Conservation (phyloP, 2,329 filamentous ascomycete species). For the Chaetomiaceae sp. region DNA sequence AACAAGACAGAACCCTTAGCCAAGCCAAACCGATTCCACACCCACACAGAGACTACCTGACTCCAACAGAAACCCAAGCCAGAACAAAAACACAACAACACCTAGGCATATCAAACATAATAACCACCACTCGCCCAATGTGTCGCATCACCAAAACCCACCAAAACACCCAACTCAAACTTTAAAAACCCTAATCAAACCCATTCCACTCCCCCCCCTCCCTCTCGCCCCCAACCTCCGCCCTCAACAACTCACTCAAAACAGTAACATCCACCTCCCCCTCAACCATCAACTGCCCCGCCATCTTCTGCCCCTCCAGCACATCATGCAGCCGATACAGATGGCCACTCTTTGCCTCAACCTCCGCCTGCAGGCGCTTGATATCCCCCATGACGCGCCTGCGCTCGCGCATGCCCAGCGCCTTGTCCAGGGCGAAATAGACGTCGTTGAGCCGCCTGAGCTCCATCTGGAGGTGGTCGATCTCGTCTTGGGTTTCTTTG, state of each 20-base stretch:
- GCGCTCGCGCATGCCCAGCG: constrained; percentile 60
- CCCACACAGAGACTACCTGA: too few species aligned
- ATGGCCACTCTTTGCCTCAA: constrained; percentile 71
- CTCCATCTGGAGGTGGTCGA: constrained; percentile 68
- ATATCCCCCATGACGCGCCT: constrained; percentile 58
- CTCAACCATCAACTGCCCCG: constrained; percentile 57
- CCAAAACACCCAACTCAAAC: background rate
- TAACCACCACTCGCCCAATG: too few species aligned
- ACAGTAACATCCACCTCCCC: constrained; percentile 62
- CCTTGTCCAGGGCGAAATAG: constrained; percentile 64
- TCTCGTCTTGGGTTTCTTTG: constrained; percentile 75
- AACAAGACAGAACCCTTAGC: too few species aligned
- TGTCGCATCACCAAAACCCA: too few species aligned
- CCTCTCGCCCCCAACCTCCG: constrained; percentile 3
- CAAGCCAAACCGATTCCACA: too few species aligned
- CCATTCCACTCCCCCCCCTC: constrained; percentile 12
- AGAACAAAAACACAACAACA: too few species aligned
- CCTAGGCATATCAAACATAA: too few species aligned
- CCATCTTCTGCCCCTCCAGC: constrained; percentile 69
- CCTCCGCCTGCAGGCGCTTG: constrained; percentile 53
- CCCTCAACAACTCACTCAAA: constrained; percentile 40
- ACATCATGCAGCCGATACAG: constrained; percentile 82
- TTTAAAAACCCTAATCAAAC: background rate
- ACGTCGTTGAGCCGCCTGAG: constrained; percentile 48
- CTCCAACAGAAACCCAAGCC: too few species aligned